Evolutionary conservation across 306 rosid genomes (phyloP), one percentile per base, ranked within the genome.

Genomic region (Castanea sativa): DNA sequence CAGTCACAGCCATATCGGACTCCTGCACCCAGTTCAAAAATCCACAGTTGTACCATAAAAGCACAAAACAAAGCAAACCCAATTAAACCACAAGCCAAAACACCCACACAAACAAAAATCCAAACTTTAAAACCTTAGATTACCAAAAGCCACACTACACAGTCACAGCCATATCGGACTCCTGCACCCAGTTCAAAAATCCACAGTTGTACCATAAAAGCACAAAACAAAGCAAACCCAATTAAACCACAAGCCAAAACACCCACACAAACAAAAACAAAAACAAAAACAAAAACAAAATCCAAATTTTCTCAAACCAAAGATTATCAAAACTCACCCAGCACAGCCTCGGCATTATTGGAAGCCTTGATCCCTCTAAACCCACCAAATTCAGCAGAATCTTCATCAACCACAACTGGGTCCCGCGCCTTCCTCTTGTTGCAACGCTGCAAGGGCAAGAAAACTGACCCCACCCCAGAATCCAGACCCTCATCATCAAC

Each of bases 381-480:
- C 60, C 32, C 61, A 69, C 60, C 68, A 27, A 77, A 53, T 73
- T 80, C 73, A 20, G 71, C 61, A 55, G 69, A 82, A 73, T 79
- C 81, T 18, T 55, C 73, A 11, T 79, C 75, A 65, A 41, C 21
- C 67, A 25, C 83, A 58, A 83, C 29, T 35, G 85, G 49, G 38
- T 85, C 87, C n/a, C 20, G 35, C 56, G 78, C 33, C 88, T 83
- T 85, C 75, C 90, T 75, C 86, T 88, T 90, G 81, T 88, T 90
- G 81, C 97, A 91, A 15, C 78, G 75, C 73, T 82, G 89, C 81
- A 94, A 82, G 51, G 99, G 99, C 21, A 85, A 83, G 84, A 94
- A 94, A 33, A 94, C 94, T 60, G 97, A 86, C 33, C 97, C 97
- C 1, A 91, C 89, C 0, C 92, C 82, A 70, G 92, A 80, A 65